Percentiles rank a stretch among this genome's conserved stretches.
Evolutionary conservation across 2,329 filamentous ascomycete genomes (phyloP).

Genomic region (Fusarium irregulare): DNA sequence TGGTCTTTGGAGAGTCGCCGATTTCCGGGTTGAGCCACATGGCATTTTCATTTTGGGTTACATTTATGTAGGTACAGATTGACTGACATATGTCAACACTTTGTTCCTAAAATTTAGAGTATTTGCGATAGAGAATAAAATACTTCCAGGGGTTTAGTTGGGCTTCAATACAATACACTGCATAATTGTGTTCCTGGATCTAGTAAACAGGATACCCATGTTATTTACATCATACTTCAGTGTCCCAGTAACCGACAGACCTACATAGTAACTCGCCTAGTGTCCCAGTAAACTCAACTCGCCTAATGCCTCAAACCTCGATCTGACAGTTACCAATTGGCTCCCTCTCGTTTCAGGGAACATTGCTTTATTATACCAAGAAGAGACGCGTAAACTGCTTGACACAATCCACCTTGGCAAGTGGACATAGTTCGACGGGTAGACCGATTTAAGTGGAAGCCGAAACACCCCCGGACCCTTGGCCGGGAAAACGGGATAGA

Average conservation of each 20-base stretch:
- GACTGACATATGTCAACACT: neutral
- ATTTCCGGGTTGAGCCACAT: slow-evolving; percentile 30
- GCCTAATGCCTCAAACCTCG: neutral
- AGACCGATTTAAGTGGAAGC: slow-evolving; percentile 42
- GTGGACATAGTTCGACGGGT: slow-evolving; percentile 35
- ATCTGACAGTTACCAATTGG: neutral
- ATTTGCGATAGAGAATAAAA: too few relatives aligned
- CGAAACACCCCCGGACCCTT: slow-evolving; percentile 34
- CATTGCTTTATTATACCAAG: neutral
- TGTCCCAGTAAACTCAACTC: neutral
- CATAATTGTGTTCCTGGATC: neutral
- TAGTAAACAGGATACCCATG: slow-evolving; percentile 6
- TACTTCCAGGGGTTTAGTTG: neutral
- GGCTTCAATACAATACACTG: slow-evolving; percentile 22
- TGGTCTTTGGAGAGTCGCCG: slow-evolving; percentile 15
- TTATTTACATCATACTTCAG: neutral
- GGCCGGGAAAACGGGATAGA: slow-evolving; percentile 1
- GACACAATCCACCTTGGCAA: slow-evolving; percentile 28
- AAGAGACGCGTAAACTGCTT: slow-evolving; percentile 24
- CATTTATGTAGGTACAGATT: slow-evolving; percentile 27
- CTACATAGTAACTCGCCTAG: neutral
- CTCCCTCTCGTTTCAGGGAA: neutral
- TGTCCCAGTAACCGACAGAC: neutral
- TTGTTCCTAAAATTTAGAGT: too few relatives aligned
- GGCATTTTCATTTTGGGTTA: slow-evolving; percentile 15